Evolutionary conservation across 192 early-diverging fungal genomes (phyloP).

Genomic region (Coemansia sp.): DNA sequence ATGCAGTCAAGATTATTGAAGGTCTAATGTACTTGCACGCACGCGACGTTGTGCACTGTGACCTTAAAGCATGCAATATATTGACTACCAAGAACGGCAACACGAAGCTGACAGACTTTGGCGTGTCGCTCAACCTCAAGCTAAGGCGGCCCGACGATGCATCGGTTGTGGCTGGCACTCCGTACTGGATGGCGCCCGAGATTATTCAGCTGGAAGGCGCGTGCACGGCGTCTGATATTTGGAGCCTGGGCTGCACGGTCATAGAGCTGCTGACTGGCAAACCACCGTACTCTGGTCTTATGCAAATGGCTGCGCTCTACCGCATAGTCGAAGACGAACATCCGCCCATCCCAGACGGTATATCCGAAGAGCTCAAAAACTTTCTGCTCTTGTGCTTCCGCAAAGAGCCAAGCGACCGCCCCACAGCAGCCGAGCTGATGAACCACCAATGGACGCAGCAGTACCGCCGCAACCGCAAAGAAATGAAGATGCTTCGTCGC

Average conservation of each 20-base stretch:
- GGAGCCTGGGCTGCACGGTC: constrained; percentile 92
- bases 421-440: constrained; percentile 70
- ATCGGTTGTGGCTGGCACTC: constrained; percentile 79
- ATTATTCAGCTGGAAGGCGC: constrained; percentile 90
- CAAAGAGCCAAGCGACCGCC: constrained; percentile 71
- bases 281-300: constrained; percentile 83
- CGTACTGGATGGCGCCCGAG: constrained; percentile 88
- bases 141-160: constrained; percentile 61
- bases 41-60: constrained; percentile 88
- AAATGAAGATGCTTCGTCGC: constrained; percentile 53
- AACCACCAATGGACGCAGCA: constrained; percentile 72
- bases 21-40: constrained; percentile 89
- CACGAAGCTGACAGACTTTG: constrained; percentile 96
- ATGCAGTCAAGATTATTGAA: constrained; percentile 83
- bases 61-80: constrained; percentile 96
- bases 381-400: constrained; percentile 85
- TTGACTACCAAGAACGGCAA: constrained; percentile 93
- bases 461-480: constrained; percentile 47
- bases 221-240: constrained; percentile 87
- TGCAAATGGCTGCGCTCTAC: constrained; percentile 89
- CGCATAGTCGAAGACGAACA: constrained; percentile 90
- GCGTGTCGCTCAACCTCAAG: constrained; percentile 87
- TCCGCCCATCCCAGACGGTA: constrained; percentile 78
- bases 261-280: constrained; percentile 91
- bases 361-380: constrained; percentile 73